Percentiles rank a stretch among this genome's conserved stretches.
These are phyloP conservation scores for Plasmopara muralis DNA, from an alignment of 352 stramenopile genomes.

Conservation along the genomic window DNA sequence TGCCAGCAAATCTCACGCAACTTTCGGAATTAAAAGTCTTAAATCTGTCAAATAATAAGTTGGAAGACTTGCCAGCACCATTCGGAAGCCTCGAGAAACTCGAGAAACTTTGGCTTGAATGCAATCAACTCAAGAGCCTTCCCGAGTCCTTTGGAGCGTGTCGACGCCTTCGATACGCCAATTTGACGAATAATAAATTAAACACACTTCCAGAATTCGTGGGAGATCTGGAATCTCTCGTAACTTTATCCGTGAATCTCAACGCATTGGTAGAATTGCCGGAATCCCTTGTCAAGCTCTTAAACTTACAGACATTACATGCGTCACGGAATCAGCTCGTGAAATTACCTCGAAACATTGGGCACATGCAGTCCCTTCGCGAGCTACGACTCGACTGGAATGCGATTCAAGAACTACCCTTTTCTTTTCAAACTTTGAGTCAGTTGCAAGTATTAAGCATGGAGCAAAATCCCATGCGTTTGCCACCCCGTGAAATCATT, in stretches of 20 bases:
- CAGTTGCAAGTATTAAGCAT: slow-evolving; percentile 36
- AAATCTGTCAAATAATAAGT: slow-evolving; percentile 46
- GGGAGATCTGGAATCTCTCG: slow-evolving; percentile 35
- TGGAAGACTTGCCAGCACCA: slow-evolving; percentile 36
- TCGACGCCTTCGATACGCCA: slow-evolving; percentile 23
- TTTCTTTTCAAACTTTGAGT: slow-evolving; percentile 40
- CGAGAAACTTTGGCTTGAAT: slow-evolving; percentile 42
- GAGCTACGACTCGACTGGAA: slow-evolving; percentile 67
- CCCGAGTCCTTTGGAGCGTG: slow-evolving; percentile 38
- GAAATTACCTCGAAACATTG: slow-evolving; percentile 41
- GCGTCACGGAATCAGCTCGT: slow-evolving; percentile 43
- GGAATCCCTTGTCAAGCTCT: slow-evolving; percentile 28
- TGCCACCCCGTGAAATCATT: slow-evolving; percentile 46
- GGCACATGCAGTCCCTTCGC: slow-evolving; percentile 34
- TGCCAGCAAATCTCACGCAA: slow-evolving; percentile 43
- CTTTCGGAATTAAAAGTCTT: slow-evolving; percentile 29
- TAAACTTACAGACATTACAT: slow-evolving; percentile 32
- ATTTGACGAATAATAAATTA: slow-evolving; percentile 43
- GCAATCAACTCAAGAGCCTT: slow-evolving; percentile 39
- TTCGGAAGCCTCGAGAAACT: slow-evolving; percentile 35
- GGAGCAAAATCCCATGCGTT: slow-evolving; percentile 52
- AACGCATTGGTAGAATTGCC: slow-evolving; percentile 44
- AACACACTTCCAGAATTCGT: slow-evolving; percentile 31
- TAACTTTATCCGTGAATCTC: slow-evolving; percentile 41
- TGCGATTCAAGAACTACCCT: slow-evolving; percentile 47